Evolutionary conservation across 2,329 filamentous ascomycete species (phyloP).

Genomic region (Nigrospora sphaerica): DNA sequence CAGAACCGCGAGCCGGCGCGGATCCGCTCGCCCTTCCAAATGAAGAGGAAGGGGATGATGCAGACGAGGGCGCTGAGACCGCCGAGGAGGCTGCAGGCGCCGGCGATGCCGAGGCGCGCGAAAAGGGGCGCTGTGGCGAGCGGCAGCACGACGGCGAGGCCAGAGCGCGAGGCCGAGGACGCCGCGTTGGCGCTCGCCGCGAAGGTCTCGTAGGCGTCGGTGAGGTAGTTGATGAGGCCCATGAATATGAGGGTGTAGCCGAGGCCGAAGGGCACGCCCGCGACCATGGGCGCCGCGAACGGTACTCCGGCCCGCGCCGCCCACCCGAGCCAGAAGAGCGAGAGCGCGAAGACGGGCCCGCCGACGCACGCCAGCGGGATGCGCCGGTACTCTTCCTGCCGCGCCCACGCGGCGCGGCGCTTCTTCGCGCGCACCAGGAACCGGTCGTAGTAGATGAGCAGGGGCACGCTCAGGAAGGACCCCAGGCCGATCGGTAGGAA

Average conservation of each 20-base stretch:
- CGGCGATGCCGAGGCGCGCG: slow-evolving; percentile 33
- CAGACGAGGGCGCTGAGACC: slow-evolving; percentile 43
- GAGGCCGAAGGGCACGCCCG: slow-evolving; percentile 54
- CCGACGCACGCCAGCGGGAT: slow-evolving; percentile 66
- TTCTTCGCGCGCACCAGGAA: slow-evolving; percentile 46
- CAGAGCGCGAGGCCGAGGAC: slow-evolving; percentile 38
- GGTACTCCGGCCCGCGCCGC: slow-evolving; percentile 37
- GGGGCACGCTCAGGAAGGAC: slow-evolving; percentile 45
- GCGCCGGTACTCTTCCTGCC: slow-evolving; percentile 58
- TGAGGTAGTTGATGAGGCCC: slow-evolving; percentile 56
- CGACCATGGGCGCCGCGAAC: slow-evolving; percentile 51
- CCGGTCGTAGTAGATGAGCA: slow-evolving; percentile 61
- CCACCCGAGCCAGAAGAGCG: slow-evolving; percentile 58
- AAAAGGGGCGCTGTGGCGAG: slow-evolving; percentile 48
- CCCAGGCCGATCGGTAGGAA: slow-evolving; percentile 65
- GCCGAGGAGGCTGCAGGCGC: slow-evolving; percentile 45
- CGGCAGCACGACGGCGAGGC: slow-evolving; percentile 49
- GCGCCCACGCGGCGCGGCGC: slow-evolving; percentile 47
- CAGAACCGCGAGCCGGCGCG: slow-evolving; percentile 54
- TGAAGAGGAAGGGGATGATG: slow-evolving; percentile 42
- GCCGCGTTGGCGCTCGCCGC: slow-evolving; percentile 50
- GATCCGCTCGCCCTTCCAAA: slow-evolving; percentile 48
- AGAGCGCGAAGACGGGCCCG: slow-evolving; percentile 53
- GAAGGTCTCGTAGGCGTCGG: slow-evolving; percentile 61
- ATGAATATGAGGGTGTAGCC: slow-evolving; percentile 59